These are phyloP conservation scores for Zygotorulaspora sp. DNA, from an alignment of 805 yeast species.

Conservation along the genomic window DNA sequence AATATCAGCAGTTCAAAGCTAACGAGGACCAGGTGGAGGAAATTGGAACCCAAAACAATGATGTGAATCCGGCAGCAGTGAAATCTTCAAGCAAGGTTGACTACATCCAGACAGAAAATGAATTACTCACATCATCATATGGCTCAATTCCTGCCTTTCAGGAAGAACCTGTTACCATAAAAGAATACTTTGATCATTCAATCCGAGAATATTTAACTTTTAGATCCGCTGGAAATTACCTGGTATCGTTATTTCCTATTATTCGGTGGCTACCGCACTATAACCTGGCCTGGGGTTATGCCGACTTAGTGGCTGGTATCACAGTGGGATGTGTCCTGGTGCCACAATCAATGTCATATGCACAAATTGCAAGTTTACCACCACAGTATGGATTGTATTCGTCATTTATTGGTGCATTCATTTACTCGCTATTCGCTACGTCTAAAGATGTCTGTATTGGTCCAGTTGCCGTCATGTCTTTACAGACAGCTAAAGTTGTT, in stretches of 20 bases:
- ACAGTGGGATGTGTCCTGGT: constrained; percentile 93
- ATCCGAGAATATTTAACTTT: constrained; percentile 30
- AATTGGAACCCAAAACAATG: not conserved
- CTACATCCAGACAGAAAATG: not conserved
- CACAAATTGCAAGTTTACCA: constrained; percentile 72
- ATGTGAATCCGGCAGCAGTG: not conserved
- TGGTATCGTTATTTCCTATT: constrained; percentile 69
- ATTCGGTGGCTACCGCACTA: constrained; percentile 77
- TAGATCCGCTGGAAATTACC: constrained; percentile 40
- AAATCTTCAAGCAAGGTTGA: not conserved
- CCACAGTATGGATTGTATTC: constrained; percentile 87
- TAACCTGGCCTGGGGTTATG: constrained; percentile 69
- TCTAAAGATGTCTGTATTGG: constrained; percentile 94
- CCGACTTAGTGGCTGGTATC: constrained; percentile 85
- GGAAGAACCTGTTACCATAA: constrained; percentile 18
- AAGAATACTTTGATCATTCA: constrained; percentile 22
- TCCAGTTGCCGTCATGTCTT: constrained; percentile 94
- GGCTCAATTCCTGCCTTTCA: constrained; percentile 13
- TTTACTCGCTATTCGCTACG: constrained; percentile 86
- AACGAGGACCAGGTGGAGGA: not conserved
- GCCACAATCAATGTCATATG: constrained; percentile 95
- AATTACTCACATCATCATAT: not conserved
- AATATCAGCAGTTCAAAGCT: not conserved
- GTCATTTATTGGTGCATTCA: constrained; percentile 83
- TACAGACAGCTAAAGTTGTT: constrained; percentile 75